These are phyloP conservation scores for Phytophthora multivora DNA, from an alignment of 352 stramenopile species.

Conservation along the genomic window DNA sequence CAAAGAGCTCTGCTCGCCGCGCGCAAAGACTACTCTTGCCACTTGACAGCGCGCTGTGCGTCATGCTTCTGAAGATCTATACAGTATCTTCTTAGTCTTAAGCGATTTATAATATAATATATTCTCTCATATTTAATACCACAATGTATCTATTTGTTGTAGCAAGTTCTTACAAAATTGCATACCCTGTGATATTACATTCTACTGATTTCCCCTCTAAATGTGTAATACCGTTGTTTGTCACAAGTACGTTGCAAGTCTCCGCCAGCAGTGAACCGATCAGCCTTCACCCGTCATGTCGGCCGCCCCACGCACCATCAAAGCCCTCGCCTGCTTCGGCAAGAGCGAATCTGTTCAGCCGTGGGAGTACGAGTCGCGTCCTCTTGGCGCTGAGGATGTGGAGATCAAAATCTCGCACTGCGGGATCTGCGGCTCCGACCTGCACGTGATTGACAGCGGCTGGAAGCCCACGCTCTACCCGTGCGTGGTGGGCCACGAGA, in stretches of 20 bases:
- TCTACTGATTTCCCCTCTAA: too few species aligned
- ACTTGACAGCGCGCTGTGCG: not conserved
- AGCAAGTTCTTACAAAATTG: too few species aligned
- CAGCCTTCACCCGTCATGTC: conserved; percentile 9
- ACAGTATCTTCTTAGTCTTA: too few species aligned
- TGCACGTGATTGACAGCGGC: conserved; percentile 56
- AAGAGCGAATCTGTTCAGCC: conserved; percentile 35
- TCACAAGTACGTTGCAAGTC: not conserved
- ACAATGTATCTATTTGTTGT: not conserved
- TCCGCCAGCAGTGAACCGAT: not conserved
- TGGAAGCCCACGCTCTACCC: conserved; percentile 52
- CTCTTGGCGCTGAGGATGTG: conserved; percentile 51
- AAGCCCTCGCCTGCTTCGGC: conserved; percentile 47
- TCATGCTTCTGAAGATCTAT: not conserved
- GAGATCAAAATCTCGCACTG: conserved; percentile 42
- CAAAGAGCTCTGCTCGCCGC: not conserved
- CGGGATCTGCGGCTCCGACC: conserved; percentile 7
- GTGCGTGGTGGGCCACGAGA: conserved; percentile 57
- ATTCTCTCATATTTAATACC: not conserved
- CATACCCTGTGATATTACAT: too few species aligned
- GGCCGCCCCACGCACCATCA: conserved; percentile 42
- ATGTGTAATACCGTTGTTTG: too few species aligned
- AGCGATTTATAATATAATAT: too few species aligned
- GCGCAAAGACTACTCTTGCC: not conserved
- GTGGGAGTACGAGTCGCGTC: conserved; percentile 50